These are phyloP conservation scores for Penicillium polonicum DNA, from an alignment of 2,329 filamentous ascomycete species.

Conservation along the genomic window DNA sequence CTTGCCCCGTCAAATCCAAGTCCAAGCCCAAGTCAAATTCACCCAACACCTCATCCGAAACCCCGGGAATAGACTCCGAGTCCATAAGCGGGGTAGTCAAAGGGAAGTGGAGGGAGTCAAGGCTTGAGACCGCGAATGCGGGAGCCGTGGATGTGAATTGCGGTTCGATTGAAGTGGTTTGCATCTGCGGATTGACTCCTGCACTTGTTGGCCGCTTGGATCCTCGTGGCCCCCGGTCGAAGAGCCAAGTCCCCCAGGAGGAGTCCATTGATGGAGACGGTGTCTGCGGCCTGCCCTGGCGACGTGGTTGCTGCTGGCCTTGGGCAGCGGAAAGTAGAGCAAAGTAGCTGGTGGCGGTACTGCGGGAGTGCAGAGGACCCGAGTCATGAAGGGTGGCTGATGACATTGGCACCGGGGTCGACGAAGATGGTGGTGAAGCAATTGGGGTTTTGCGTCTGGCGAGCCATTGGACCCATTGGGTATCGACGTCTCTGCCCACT, in stretches of 20 bases:
- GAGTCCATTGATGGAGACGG: neutral
- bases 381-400: neutral
- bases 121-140: too few relatives aligned
- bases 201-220: neutral
- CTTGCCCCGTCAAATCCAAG: too few relatives aligned
- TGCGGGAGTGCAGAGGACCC: neutral
- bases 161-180: neutral
- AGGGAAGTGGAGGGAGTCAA: too few relatives aligned
- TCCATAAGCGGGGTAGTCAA: too few relatives aligned
- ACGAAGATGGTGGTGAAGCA: neutral
- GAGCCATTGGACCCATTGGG: neutral
- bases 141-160: neutral
- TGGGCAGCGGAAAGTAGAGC: neutral
- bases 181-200: neutral
- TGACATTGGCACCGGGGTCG: neutral
- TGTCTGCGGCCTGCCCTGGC: neutral
- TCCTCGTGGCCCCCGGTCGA: neutral
- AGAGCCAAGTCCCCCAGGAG: neutral
- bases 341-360: neutral
- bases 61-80: too few relatives aligned
- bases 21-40: too few relatives aligned
- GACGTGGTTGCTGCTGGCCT: neutral
- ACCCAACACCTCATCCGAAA: too few relatives aligned
- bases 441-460: neutral
- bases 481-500: neutral